Conservation (phyloP, 257 asterid genomes). For the Fraxinus excelsior region DNA sequence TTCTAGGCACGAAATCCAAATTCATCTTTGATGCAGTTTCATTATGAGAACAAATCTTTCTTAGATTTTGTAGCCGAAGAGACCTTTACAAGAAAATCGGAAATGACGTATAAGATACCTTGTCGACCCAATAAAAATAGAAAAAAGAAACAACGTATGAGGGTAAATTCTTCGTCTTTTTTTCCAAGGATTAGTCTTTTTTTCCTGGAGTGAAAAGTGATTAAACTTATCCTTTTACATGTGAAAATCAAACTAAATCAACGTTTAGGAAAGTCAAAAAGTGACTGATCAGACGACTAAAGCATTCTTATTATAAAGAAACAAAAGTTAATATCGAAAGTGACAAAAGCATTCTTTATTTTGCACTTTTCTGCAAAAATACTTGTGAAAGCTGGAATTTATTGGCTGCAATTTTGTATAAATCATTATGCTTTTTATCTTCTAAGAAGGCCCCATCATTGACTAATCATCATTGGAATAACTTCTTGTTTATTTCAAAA, state of each 20-base stretch:
- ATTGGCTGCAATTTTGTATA: constrained; percentile 30
- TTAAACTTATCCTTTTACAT: constrained; percentile 26
- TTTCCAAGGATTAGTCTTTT: background rate
- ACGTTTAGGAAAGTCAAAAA: constrained; percentile 54
- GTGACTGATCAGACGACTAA: constrained; percentile 40
- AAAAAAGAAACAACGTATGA: background rate
- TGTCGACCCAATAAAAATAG: background rate
- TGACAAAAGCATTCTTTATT: constrained; percentile 55
- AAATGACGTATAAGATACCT: background rate
- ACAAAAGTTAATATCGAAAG: constrained; percentile 57
- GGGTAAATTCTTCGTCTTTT: background rate
- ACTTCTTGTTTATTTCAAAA: background rate
- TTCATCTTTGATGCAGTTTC: background rate
- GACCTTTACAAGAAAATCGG: background rate
- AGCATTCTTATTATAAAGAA: constrained; percentile 51
- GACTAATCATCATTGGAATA: constrained; percentile 46
- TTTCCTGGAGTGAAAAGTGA: constrained; percentile 7
- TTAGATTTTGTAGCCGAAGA: background rate
- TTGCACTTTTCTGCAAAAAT: constrained; percentile 32
- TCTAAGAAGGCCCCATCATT: constrained; percentile 50
- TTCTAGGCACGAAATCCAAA: background rate
- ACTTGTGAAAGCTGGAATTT: constrained; percentile 35
- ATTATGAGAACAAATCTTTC: background rate
- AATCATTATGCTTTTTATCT: constrained; percentile 18
- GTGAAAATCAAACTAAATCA: constrained; percentile 32